These are phyloP conservation scores for Chaetomium cochliodes DNA, from an alignment of 495 filamentous ascomycete species.

Conservation along the genomic window DNA sequence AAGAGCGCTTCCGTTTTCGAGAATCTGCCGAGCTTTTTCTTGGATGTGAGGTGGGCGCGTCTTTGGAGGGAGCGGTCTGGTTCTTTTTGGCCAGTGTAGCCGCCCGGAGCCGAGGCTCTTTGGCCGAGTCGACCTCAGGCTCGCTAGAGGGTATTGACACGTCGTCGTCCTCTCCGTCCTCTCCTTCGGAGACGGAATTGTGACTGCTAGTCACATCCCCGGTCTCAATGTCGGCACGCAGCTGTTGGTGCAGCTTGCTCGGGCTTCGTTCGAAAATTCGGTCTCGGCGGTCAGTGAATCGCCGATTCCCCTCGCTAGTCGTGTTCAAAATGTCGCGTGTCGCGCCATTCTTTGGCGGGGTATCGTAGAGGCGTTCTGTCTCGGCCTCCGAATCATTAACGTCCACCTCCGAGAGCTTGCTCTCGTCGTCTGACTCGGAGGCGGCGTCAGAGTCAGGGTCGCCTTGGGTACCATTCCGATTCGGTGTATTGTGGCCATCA, in stretches of 20 bases:
- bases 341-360: slow-evolving; percentile 71
- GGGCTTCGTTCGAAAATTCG: slow-evolving; percentile 58
- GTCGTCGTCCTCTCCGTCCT: slow-evolving; percentile 43
- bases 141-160: slow-evolving; percentile 38
- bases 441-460: slow-evolving; percentile 41
- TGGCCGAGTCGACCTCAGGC: slow-evolving; percentile 29
- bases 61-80: slow-evolving; percentile 23
- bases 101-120: slow-evolving; percentile 24
- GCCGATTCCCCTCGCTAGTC: slow-evolving; percentile 39
- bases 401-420: slow-evolving; percentile 54
- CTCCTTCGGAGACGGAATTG: slow-evolving; percentile 46
- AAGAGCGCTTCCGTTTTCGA: slow-evolving; percentile 53
- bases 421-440: slow-evolving; percentile 37
- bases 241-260: slow-evolving; percentile 61
- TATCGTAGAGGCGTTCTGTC: slow-evolving; percentile 89
- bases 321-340: slow-evolving; percentile 59
- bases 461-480: slow-evolving; percentile 51
- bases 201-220: slow-evolving; percentile 42
- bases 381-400: slow-evolving; percentile 96
- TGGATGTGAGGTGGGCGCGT: slow-evolving; percentile 19
- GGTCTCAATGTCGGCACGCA: slow-evolving; percentile 37
- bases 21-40: slow-evolving; percentile 40
- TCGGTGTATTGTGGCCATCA: slow-evolving; percentile 44
- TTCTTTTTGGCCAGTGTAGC: slow-evolving; percentile 34
- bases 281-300: slow-evolving; percentile 38